Evolutionary conservation across 2,329 filamentous ascomycete species (phyloP).

Genomic region (Aspergillus chevalieri): DNA sequence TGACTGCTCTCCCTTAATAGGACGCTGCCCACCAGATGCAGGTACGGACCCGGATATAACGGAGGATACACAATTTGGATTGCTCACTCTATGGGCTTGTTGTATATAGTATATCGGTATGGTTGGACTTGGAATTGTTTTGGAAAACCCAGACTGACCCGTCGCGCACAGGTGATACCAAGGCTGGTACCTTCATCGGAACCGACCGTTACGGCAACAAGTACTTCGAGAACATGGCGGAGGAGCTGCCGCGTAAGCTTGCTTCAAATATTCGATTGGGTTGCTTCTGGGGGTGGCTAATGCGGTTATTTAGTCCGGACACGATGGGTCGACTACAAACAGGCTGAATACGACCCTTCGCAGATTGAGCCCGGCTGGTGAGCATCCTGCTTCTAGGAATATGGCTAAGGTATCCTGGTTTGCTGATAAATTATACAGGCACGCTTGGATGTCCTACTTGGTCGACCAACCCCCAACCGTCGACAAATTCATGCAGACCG

Average conservation of each 20-base stretch:
- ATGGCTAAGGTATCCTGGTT: not conserved
- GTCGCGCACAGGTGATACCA: constrained; percentile 73
- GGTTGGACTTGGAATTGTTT: constrained; percentile 6
- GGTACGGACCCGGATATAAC: constrained; percentile 45
- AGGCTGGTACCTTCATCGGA: constrained; percentile 79
- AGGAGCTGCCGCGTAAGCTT: constrained; percentile 78
- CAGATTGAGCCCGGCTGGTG: constrained; percentile 90
- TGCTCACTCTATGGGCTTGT: constrained; percentile 16
- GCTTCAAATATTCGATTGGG: too few species aligned
- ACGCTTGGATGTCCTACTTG: constrained; percentile 93
- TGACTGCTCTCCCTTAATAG: constrained; percentile 48
- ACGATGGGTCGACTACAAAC: constrained; percentile 95
- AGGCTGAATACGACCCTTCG: constrained; percentile 56
- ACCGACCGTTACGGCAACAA: constrained; percentile 93
- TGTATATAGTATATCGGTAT: constrained; percentile 39
- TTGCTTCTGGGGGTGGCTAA: constrained; percentile 10
- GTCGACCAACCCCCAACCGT: constrained; percentile 77
- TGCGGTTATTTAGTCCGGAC: constrained; percentile 64
- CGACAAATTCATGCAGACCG: constrained; percentile 65
- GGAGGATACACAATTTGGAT: constrained; percentile 5
- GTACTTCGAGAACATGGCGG: constrained; percentile 84
- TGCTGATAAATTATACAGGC: constrained; percentile 47
- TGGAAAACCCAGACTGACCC: constrained; percentile 13
- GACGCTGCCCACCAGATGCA: constrained; percentile 89
- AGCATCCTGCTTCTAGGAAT: constrained; percentile 5